A percentile compares a stretch with the other conserved stretches of the same genome.
Conservation (phyloP, 345 rosid species). For the Kandelia obovata region DNA sequence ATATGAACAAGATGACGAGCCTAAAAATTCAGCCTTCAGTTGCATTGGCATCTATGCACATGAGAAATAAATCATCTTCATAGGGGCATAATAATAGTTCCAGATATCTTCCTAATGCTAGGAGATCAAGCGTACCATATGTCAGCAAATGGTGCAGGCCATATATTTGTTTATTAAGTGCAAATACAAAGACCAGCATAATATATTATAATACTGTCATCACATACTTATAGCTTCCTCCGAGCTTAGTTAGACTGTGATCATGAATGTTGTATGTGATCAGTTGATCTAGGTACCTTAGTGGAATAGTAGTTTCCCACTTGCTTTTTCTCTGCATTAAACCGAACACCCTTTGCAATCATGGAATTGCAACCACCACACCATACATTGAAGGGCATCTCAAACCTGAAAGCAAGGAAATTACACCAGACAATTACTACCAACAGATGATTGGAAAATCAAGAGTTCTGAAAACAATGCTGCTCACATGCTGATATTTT, state of each 20-base stretch:
- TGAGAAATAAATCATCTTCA: too few relatives aligned
- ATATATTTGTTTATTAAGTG: not conserved
- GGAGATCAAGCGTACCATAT: too few relatives aligned
- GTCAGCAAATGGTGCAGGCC: not conserved
- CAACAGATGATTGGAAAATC: not conserved
- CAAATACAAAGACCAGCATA: not conserved
- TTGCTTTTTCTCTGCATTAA: constrained; percentile 97
- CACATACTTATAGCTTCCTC: not conserved
- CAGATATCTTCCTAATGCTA: too few relatives aligned
- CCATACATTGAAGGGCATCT: constrained; percentile 96
- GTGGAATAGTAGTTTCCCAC: constrained; percentile 97
- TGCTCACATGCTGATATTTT: too few relatives aligned
- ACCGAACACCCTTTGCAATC: constrained; percentile 97
- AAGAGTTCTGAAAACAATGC: too few relatives aligned
- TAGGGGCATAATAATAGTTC: too few relatives aligned
- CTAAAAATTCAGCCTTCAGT: too few relatives aligned
- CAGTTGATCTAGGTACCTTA: constrained; percentile 46
- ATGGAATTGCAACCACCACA: constrained; percentile 95
- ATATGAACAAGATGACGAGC: not conserved
- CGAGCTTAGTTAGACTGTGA: not conserved
- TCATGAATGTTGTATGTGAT: not conserved
- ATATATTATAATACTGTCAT: not conserved
- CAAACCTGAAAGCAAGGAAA: constrained; percentile 57
- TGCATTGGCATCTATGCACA: too few relatives aligned
- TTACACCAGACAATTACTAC: not conserved